Evolutionary conservation across 805 yeast species (phyloP).

Genomic region (Ogataea thermomethanolica): DNA sequence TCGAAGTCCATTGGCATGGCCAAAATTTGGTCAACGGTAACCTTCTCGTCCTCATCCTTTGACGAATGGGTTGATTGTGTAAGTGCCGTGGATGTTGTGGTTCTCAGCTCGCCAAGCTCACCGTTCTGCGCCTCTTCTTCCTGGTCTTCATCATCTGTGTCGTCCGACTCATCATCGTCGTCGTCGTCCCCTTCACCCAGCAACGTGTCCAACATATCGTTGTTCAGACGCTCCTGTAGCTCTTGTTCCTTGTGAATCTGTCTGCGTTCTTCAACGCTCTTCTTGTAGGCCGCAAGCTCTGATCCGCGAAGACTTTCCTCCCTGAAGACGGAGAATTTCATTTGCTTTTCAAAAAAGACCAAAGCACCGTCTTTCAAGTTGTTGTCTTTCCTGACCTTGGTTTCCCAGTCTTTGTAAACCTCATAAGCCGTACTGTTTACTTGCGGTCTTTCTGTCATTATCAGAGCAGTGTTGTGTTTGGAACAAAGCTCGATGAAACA

Average conservation of each 20-base stretch:
- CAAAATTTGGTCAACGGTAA: conserved; percentile 37
- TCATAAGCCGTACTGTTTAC: conserved; percentile 45
- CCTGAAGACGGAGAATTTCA: conserved; percentile 34
- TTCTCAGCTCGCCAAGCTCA: conserved; percentile 29
- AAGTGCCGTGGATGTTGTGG: conserved; percentile 16
- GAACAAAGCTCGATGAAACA: conserved; percentile 54
- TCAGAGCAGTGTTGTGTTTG: conserved; percentile 62
- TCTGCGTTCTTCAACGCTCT: conserved; percentile 44
- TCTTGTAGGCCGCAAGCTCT: conserved; percentile 49
- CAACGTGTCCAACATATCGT: conserved; percentile 30
- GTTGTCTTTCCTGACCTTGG: conserved; percentile 34
- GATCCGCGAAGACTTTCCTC: conserved; percentile 50
- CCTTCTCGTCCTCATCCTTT: conserved; percentile 21
- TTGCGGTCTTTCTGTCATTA: conserved; percentile 67
- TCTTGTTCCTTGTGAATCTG: conserved; percentile 34
- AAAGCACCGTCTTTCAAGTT: conserved; percentile 58
- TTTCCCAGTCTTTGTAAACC: conserved; percentile 54
- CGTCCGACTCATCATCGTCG: conserved; percentile 20
- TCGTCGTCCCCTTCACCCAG: conserved; percentile 33
- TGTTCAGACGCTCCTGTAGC: conserved; percentile 32
- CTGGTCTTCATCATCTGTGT: conserved; percentile 14
- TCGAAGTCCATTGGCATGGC: conserved; percentile 53
- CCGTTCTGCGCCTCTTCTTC: conserved; percentile 20
- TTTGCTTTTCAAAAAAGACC: conserved; percentile 45
- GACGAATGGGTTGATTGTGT: conserved; percentile 14